Evolutionary conservation across 2,329 filamentous ascomycete genomes (phyloP), one percentile per base, ranked within the genome.

Genomic region (Fusarium fujikuroi): DNA sequence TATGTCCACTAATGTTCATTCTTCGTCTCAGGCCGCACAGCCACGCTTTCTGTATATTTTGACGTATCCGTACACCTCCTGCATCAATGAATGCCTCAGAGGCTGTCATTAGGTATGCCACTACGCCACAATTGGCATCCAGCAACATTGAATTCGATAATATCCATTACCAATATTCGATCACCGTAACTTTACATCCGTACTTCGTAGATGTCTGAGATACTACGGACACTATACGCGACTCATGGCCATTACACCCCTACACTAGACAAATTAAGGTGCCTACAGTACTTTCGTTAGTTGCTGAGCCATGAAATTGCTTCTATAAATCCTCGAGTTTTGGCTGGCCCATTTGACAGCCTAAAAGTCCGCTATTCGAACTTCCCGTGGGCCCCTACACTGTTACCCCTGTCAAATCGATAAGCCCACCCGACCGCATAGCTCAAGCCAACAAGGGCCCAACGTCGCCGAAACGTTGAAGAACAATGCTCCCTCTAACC

Each of bases 321-420:
- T 47, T 39, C 59, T 25, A 32, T 56, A 30, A 44, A 34, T 52
- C 10, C 21, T 40, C 36, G 16, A 36, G n/a, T 32, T 44, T 43
- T 44, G 30, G 42, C 39, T 44, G 53, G 39, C 23, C 36, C 58
- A 53, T 53, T 36, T 61, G 28, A 44, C 28, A 52, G n/a, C 42
- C 57, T 50, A 44, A 62, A 44, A 64, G 32, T 53, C 46, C 50
- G 52, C 50, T 69, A 65, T 70, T 65, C 47, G 43, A 65, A 66
- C 52, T 46, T 40, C 46, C 50, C 65, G 40, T 63, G 39, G 50
- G 61, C 49, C 65, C 50, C 56, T 61, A 53, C 47, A 14, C 49
- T 57, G 15, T 61, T 42, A 56, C 70, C 70, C 70, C 59, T 74
- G 67, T 52, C 66, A 67, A 76, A 72, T 77, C 73, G 73, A 78